Percentiles rank a stretch among this genome's conserved stretches.
These are phyloP conservation scores for Trametes versicolor DNA, from an alignment of 1,284 basidiomycete species.

Conservation along the genomic window DNA sequence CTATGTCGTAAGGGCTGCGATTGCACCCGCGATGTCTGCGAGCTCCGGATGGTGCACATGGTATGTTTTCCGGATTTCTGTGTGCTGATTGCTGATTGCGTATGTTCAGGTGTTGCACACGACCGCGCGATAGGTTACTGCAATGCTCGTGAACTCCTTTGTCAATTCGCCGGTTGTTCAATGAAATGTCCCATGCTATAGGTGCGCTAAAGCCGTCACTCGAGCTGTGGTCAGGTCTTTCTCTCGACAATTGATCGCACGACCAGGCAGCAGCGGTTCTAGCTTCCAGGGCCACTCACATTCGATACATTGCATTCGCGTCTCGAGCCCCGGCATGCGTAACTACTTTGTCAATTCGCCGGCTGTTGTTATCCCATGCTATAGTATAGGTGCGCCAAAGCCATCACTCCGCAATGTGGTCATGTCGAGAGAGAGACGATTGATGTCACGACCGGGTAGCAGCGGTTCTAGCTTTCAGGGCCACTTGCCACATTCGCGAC, in stretches of 20 bases:
- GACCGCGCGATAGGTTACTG: not conserved
- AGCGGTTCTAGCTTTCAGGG: not conserved
- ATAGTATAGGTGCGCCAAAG: not conserved
- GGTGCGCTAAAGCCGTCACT: not conserved
- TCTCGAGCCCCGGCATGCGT: too few relatives aligned
- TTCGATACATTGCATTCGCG: not conserved
- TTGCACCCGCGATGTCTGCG: not conserved
- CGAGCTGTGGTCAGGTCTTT: not conserved
- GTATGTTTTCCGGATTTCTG: not conserved
- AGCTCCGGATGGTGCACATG: not conserved
- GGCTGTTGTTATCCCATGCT: not conserved
- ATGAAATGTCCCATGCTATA: not conserved
- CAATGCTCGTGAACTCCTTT: too few relatives aligned
- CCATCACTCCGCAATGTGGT: not conserved
- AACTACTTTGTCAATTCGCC: not conserved
- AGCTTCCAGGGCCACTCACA: not conserved
- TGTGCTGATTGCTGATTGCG: not conserved
- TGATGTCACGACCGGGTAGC: not conserved
- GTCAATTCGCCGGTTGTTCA: not conserved
- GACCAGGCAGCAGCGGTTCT: not conserved
- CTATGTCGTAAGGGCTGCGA: constrained; percentile 1
- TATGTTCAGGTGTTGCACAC: not conserved
- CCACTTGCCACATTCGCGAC: not conserved
- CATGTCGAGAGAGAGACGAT: not conserved
- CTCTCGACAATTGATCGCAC: not conserved